Base-by-base conservation (phyloP, 2,329 filamentous ascomycete species). In the Taxawa tesnikishii region DNA sequence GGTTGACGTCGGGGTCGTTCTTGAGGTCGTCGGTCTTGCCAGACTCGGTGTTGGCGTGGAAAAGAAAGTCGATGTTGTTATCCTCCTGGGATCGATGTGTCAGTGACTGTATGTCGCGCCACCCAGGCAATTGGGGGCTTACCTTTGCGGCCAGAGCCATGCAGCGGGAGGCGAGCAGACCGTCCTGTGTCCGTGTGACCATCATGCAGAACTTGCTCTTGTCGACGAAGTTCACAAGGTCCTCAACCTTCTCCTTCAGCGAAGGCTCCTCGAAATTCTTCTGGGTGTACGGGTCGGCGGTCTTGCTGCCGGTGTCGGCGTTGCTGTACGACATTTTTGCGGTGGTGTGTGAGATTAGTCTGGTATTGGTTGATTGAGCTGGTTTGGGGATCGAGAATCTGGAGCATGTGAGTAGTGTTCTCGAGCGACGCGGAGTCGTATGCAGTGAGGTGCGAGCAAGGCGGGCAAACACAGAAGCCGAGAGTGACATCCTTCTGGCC, bases 21-120 rank as follows among this genome's bases (percentile, higher is more conserved):
- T 72, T 65, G 26, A 93, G 68, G 49, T 93, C 84, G 55, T 83
- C 71, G 4, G 83, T 85, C 68, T 94, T 93, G 60, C 83, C 75
- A 7, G 82, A 85, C 54, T 88, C 81, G 40, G 83, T 85, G 65
- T 93, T 93, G 50, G 84, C 85, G 65, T 90, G 79, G 70, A 93
- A 93, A 55, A 93, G 70, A 35, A 90, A 71, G 53, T 92, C 84
- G 36, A 85, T 68, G 48, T 81, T 80, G 42, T 77, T 78, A 39
- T 68, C 66, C 59, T 92, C 83, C 81, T 88, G 40, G 33, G 5
- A 6, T 19, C n/a, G n/a, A n/a, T n/a, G n/a, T n/a, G n/a, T n/a
- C n/a, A n/a, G n/a, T n/a, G n/a, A n/a, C n/a, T n/a, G n/a, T n/a
- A n/a, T n/a, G n/a, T n/a, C n/a, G n/a, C n/a, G n/a, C n/a, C n/a